Conservation (phyloP, 2,329 filamentous ascomycete species). For the Aureobasidium sp. region DNA sequence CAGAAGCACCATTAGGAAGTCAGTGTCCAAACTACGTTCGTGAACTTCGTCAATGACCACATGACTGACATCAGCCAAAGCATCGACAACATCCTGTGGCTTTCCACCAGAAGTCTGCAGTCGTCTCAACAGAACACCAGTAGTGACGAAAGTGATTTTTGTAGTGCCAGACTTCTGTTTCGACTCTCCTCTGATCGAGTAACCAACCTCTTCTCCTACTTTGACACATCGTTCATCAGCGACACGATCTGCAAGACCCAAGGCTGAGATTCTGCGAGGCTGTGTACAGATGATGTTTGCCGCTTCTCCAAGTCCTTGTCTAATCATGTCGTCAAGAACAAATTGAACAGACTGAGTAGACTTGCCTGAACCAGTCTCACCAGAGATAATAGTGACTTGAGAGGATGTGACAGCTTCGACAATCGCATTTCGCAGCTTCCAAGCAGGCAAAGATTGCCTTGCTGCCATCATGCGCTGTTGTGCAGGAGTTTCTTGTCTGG, state of each 20-base stretch:
- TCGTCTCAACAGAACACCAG: slow-evolving; percentile 81
- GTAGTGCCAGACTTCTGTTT: slow-evolving; percentile 64
- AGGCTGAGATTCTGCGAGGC: slow-evolving; percentile 84
- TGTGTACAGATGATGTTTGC: slow-evolving; percentile 95
- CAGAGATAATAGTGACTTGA: slow-evolving; percentile 92
- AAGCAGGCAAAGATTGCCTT: slow-evolving; percentile 74
- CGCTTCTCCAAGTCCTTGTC: slow-evolving; percentile 62
- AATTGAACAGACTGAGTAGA: slow-evolving; percentile 97
- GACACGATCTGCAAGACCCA: slow-evolving; percentile 89
- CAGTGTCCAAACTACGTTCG: slow-evolving; percentile 88
- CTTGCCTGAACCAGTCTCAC: slow-evolving; percentile 94
- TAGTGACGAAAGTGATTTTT: slow-evolving; percentile 92
- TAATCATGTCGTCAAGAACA: slow-evolving; percentile 83
- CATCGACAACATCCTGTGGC: slow-evolving; percentile 70
- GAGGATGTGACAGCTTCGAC: slow-evolving; percentile 66
- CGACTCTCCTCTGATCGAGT: slow-evolving; percentile 84
- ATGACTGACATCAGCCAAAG: slow-evolving; percentile 84
- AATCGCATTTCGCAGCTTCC: slow-evolving; percentile 72
- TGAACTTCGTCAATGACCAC: slow-evolving; percentile 96
- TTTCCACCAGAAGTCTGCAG: slow-evolving; percentile 84
- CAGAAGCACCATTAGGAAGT: slow-evolving; percentile 83
- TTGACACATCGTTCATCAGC: slow-evolving; percentile 78
- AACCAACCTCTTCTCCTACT: slow-evolving; percentile 85
- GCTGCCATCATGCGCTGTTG: slow-evolving; percentile 69
- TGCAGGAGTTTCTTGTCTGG: slow-evolving; percentile 56